These are phyloP conservation scores for Fusarium duplospermum DNA, from an alignment of 2,329 filamentous ascomycete genomes.

Conservation along the genomic window DNA sequence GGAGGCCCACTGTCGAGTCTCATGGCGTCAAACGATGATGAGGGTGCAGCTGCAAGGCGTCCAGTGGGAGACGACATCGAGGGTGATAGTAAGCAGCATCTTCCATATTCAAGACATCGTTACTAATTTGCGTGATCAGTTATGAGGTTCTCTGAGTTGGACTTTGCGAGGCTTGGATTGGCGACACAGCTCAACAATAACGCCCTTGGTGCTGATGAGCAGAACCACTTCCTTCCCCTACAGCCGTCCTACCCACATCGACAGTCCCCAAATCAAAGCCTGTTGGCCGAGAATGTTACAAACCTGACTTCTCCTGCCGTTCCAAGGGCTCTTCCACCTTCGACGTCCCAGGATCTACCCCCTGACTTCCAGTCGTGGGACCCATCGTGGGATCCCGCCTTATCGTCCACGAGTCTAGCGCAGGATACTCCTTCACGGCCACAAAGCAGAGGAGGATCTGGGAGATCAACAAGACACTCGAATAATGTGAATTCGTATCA, in stretches of 20 bases:
- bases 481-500: not conserved
- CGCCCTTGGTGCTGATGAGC: not conserved
- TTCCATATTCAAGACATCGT: not conserved
- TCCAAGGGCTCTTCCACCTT: not conserved
- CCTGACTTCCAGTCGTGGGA: not conserved
- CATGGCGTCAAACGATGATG: not conserved
- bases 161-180: constrained; percentile 30
- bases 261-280: not conserved
- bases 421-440: not conserved
- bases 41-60: not conserved
- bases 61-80: constrained; percentile 17
- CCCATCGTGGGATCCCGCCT: not conserved
- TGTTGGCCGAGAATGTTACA: not conserved
- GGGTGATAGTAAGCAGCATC: constrained; percentile 20
- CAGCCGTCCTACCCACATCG: not conserved
- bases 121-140: constrained; percentile 17
- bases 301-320: not conserved
- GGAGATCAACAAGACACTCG: not conserved
- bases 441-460: not conserved
- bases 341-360: not conserved
- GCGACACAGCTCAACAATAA: not conserved
- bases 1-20: not conserved
- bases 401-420: not conserved
- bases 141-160: constrained; percentile 30
- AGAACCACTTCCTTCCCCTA: not conserved